Percentiles rank a stretch among this genome's conserved stretches.
Conservation (phyloP, 2,329 filamentous ascomycete species). For the Fusarium buharicum region DNA sequence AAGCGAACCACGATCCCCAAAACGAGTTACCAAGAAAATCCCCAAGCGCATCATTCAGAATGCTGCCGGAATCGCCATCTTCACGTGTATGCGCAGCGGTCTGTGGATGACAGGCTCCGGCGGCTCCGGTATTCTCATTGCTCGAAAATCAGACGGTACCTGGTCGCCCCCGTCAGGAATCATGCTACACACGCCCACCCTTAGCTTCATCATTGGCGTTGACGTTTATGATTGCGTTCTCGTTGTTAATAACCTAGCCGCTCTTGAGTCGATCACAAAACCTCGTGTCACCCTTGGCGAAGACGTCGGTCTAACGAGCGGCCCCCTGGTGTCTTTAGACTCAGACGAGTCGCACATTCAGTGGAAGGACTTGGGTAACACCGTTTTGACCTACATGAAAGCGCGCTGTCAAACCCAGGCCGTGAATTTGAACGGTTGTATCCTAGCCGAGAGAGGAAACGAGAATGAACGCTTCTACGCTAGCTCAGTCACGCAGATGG, state of each 20-base stretch:
- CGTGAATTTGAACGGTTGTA: conserved; percentile 66
- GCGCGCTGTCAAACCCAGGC: conserved; percentile 65
- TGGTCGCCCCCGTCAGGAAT: conserved; percentile 95
- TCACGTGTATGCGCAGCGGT: conserved; percentile 94
- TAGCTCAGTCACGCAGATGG: conserved; percentile 61
- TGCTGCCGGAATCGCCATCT: conserved; percentile 90
- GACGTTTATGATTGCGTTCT: conserved; percentile 97
- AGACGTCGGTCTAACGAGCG: conserved; percentile 79
- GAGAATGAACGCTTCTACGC: conserved; percentile 70
- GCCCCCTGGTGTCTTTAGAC: conserved; percentile 72
- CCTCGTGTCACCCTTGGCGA: conserved; percentile 82
- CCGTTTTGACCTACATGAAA: conserved; percentile 69
- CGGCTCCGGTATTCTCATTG: conserved; percentile 87
- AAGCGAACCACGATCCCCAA: conserved; percentile 59
- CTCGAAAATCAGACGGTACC: conserved; percentile 82
- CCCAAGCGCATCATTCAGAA: conserved; percentile 86
- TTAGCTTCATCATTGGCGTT: conserved; percentile 90
- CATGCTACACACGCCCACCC: conserved; percentile 85
- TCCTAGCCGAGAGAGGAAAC: conserved; percentile 66
- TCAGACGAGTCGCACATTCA: conserved; percentile 61
- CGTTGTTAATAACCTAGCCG: conserved; percentile 87
- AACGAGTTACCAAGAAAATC: conserved; percentile 78
- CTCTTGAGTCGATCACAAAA: conserved; percentile 84
- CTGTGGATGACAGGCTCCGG: conserved; percentile 92
- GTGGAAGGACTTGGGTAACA: conserved; percentile 64